A percentile compares a stretch with the other conserved stretches of the same genome.
These are phyloP conservation scores for Athelia psychrophila DNA, from an alignment of 1,284 basidiomycete species.

Conservation along the genomic window DNA sequence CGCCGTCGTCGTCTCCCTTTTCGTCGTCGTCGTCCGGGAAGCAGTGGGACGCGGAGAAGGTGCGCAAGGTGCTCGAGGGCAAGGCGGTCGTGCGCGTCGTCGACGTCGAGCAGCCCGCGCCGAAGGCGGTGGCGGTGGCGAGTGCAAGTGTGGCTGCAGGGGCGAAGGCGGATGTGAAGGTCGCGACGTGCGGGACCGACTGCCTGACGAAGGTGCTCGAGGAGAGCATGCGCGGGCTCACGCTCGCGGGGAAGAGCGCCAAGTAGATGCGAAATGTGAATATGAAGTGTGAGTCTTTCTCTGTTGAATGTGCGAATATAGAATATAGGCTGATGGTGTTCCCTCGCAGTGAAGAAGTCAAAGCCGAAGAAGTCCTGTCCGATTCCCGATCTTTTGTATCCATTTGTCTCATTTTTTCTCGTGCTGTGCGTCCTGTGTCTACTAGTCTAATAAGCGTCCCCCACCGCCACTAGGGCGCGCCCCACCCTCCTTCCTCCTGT, in stretches of 20 bases:
- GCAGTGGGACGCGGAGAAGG: conserved; percentile 72
- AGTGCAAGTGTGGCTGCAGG: conserved; percentile 2
- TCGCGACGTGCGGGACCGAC: conserved; percentile 22
- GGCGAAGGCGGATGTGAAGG: conserved; percentile 8
- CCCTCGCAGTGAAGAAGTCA: too few relatives aligned
- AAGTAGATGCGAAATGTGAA: conserved; percentile 11
- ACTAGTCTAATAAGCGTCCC: too few relatives aligned
- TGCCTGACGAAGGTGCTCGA: conserved; percentile 49
- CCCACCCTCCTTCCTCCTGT: too few relatives aligned
- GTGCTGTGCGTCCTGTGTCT: too few relatives aligned
- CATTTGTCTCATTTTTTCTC: too few relatives aligned
- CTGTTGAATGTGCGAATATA: too few relatives aligned
- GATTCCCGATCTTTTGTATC: too few relatives aligned
- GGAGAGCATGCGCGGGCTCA: conserved; percentile 63
- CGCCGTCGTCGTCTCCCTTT: conserved; percentile 19
- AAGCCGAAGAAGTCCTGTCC: too few relatives aligned
- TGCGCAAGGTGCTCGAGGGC: conserved; percentile 72
- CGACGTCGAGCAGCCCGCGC: conserved; percentile 48
- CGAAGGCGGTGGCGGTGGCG: conserved; percentile 11
- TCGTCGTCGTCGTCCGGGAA: conserved; percentile 14
- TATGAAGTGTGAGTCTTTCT: too few relatives aligned
- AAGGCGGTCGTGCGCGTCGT: conserved; percentile 72
- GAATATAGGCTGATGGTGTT: too few relatives aligned
- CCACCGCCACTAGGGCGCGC: too few relatives aligned
- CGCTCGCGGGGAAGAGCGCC: conserved; percentile 55